Conservation (phyloP, 1,284 basidiomycete species). For the Paramarasmius palmivorus region DNA sequence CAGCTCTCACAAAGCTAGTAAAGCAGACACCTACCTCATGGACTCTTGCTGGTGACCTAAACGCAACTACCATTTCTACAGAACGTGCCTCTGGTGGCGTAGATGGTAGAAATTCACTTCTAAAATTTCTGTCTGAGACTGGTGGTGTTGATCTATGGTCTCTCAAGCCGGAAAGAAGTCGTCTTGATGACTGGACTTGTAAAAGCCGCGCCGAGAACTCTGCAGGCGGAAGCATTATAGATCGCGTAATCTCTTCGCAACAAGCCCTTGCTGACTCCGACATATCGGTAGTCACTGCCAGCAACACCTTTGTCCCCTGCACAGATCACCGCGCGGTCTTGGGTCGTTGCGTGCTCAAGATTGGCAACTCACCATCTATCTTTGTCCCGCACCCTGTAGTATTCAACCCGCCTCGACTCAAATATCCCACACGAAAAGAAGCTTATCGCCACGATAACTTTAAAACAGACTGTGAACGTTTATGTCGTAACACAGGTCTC, state of each 20-base stretch:
- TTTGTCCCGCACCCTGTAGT: background rate
- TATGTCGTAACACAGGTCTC: background rate
- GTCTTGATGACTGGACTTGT: slow-evolving; percentile 12
- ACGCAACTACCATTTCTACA: slow-evolving; percentile 10
- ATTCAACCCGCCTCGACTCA: background rate
- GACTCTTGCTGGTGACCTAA: slow-evolving; percentile 14
- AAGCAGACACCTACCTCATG: slow-evolving; percentile 5
- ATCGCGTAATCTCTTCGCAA: slow-evolving; percentile 7
- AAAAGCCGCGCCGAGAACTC: background rate
- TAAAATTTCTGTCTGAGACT: slow-evolving; percentile 6
- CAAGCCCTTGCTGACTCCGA: background rate
- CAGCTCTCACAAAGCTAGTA: slow-evolving; percentile 6
- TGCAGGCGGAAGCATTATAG: slow-evolving; percentile 14
- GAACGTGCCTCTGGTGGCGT: slow-evolving; percentile 9
- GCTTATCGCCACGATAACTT: background rate
- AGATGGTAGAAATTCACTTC: slow-evolving; percentile 10
- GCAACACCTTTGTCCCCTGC: slow-evolving; percentile 11
- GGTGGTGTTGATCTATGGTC: slow-evolving; percentile 13
- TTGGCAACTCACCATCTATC: background rate
- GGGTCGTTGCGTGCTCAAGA: background rate
- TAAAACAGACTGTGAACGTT: background rate
- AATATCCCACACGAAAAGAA: background rate
- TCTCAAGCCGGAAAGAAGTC: slow-evolving; percentile 1
- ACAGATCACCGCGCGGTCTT: slow-evolving; percentile 16
- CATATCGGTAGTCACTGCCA: slow-evolving; percentile 4